A percentile compares a stretch with the other conserved stretches of the same genome.
These are phyloP conservation scores for Hypsizygus ulmarius DNA, from an alignment of 1,284 basidiomycete genomes.

Conservation along the genomic window DNA sequence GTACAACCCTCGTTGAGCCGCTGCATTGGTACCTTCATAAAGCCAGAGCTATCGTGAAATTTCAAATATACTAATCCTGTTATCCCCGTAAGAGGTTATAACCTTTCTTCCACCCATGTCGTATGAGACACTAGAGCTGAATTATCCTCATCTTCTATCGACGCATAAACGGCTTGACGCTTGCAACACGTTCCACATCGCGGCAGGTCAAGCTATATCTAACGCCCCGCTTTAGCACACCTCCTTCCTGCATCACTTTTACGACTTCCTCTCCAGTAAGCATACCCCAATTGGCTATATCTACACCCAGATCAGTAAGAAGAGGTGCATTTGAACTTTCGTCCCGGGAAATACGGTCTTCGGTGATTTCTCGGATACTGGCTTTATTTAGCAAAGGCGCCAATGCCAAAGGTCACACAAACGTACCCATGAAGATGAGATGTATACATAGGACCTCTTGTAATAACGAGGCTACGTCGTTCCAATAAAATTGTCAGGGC, in stretches of 20 bases:
- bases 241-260: constrained; percentile 42
- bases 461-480: constrained; percentile 78
- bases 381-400: constrained; percentile 5
- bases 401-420: background rate
- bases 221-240: constrained; percentile 52
- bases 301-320: constrained; percentile 29
- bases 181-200: constrained; percentile 66
- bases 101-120: background rate
- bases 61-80: no score
- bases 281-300: constrained; percentile 56
- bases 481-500: constrained; percentile 76
- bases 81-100: background rate
- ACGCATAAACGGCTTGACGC: constrained; percentile 17
- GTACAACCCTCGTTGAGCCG: background rate
- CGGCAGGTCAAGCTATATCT: constrained; percentile 88
- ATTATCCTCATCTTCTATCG: constrained; percentile 10
- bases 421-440: constrained; percentile 65
- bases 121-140: background rate
- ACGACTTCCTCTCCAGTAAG: constrained; percentile 41
- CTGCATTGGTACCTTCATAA: no score
- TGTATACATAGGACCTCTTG: constrained; percentile 66
- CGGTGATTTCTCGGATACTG: constrained; percentile 18
- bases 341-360: constrained; percentile 42
- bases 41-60: no score
- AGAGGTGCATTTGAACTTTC: constrained; percentile 21